A percentile compares a stretch with the other conserved stretches of the same genome.
Evolutionary conservation across 1,284 basidiomycete genomes (phyloP).

Genomic region (Filobasidium uniguttulatum): DNA sequence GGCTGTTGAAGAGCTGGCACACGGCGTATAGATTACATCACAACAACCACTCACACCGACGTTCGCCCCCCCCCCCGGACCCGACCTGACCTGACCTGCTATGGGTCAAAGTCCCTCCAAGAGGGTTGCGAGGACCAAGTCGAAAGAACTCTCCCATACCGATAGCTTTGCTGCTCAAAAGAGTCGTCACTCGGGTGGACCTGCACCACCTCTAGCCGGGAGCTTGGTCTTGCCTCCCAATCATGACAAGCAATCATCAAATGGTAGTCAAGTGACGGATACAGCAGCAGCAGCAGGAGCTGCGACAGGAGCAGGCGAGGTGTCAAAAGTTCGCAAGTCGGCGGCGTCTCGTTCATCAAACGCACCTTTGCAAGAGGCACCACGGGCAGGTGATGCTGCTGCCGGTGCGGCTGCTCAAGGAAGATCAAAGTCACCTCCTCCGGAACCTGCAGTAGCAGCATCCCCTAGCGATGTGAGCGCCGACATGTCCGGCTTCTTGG

Average conservation of each 20-base stretch:
- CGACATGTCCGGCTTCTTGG: neutral
- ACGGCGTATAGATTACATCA: too few relatives aligned
- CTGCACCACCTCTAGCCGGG: slow-evolving; percentile 12
- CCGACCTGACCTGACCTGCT: slow-evolving; percentile 16
- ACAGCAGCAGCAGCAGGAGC: neutral
- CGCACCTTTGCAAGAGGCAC: too few relatives aligned
- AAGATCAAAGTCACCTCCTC: slow-evolving; percentile 13
- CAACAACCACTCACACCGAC: too few relatives aligned
- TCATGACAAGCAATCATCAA: neutral
- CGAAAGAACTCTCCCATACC: slow-evolving; percentile 33
- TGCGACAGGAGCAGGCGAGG: too few relatives aligned
- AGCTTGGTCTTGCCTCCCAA: slow-evolving; percentile 14
- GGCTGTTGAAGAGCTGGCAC: too few relatives aligned
- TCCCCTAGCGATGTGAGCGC: neutral
- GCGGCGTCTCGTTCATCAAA: too few relatives aligned
- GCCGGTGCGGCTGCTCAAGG: slow-evolving; percentile 13
- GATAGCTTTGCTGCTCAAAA: slow-evolving; percentile 22
- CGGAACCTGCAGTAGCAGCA: neutral
- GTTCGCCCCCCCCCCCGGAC: too few relatives aligned
- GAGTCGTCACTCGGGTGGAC: slow-evolving; percentile 11
- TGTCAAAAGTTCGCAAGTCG: too few relatives aligned
- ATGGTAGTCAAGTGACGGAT: neutral
- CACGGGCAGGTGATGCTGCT: slow-evolving; percentile 10
- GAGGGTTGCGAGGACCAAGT: slow-evolving; percentile 38
- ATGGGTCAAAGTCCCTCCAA: slow-evolving; percentile 38